Evolutionary conservation across 1,284 basidiomycete species (phyloP).

Genomic region (Cutaneotrichosporon arboriforme): DNA sequence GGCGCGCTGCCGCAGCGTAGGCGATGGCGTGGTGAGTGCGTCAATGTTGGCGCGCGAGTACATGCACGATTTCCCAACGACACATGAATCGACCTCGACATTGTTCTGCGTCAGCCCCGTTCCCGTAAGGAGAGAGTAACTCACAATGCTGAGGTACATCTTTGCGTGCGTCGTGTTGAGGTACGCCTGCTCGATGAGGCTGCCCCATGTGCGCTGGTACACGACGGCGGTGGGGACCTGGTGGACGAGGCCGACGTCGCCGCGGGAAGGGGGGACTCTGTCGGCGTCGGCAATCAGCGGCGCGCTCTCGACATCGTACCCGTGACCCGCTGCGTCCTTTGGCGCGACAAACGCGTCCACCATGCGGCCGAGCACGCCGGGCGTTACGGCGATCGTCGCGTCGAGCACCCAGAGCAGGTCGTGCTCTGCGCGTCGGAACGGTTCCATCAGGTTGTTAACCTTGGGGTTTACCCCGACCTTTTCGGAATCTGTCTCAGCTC

Average conservation of each 20-base stretch:
- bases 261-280: conserved; percentile 26
- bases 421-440: conserved; percentile 71
- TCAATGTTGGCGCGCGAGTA: conserved; percentile 75
- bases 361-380: conserved; percentile 77
- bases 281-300: conserved; percentile 26
- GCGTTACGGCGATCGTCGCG: conserved; percentile 76
- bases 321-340: not conserved
- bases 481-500: conserved; percentile 39
- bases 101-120: conserved; percentile 42
- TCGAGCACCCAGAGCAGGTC: conserved; percentile 97
- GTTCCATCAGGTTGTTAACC: conserved; percentile 88
- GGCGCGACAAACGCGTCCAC: conserved; percentile 59
- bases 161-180: conserved; percentile 96
- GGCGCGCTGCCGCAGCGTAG: conserved; percentile 24
- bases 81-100: conserved; percentile 83
- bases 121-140: conserved; percentile 7
- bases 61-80: conserved; percentile 94
- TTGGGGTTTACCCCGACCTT: conserved; percentile 88
- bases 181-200: conserved; percentile 86
- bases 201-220: conserved; percentile 64
- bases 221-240: conserved; percentile 87
- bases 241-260: conserved; percentile 76
- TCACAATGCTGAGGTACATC: conserved; percentile 89
- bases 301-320: conserved; percentile 31
- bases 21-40: conserved; percentile 37